phyloP scores from a whole-genome alignment of 2,329 filamentous ascomycete species.

The Akanthomyces uredinophilus region DNA sequence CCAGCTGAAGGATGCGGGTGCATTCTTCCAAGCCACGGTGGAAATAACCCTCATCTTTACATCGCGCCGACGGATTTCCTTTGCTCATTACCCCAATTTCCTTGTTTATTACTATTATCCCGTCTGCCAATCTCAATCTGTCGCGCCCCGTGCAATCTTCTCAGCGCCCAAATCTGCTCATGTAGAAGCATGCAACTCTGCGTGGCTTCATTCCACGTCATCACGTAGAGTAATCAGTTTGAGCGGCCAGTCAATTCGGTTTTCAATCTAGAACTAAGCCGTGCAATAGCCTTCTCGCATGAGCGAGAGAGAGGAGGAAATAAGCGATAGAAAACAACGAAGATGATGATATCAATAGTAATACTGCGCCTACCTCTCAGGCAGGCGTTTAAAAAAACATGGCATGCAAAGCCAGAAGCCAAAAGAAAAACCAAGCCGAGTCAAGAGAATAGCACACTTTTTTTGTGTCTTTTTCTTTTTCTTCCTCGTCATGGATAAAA shows the following conservation, averaged over 20 bases:
- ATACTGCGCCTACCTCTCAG: background rate
- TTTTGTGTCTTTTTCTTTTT: background rate
- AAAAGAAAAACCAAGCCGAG: background rate
- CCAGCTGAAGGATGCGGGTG: background rate
- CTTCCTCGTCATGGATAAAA: background rate
- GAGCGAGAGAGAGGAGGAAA: background rate
- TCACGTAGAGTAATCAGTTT: background rate
- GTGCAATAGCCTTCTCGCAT: background rate
- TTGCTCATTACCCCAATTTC: background rate
- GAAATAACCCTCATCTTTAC: background rate
- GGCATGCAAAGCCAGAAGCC: background rate
- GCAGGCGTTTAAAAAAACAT: background rate
- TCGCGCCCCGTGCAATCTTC: background rate
- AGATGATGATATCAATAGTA: background rate
- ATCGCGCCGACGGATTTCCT: background rate
- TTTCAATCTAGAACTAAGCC: background rate
- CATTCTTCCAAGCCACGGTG: background rate
- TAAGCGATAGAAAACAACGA: background rate
- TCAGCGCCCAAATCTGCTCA: background rate
- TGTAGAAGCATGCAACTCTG: background rate
- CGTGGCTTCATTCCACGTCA: background rate
- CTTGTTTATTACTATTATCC: background rate
- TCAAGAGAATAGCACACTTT: background rate
- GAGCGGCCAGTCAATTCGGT: background rate
- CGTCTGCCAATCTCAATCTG: background rate